phyloP scores from a whole-genome alignment of 2,329 filamentous ascomycete genomes.

The Beauveria sp. region DNA sequence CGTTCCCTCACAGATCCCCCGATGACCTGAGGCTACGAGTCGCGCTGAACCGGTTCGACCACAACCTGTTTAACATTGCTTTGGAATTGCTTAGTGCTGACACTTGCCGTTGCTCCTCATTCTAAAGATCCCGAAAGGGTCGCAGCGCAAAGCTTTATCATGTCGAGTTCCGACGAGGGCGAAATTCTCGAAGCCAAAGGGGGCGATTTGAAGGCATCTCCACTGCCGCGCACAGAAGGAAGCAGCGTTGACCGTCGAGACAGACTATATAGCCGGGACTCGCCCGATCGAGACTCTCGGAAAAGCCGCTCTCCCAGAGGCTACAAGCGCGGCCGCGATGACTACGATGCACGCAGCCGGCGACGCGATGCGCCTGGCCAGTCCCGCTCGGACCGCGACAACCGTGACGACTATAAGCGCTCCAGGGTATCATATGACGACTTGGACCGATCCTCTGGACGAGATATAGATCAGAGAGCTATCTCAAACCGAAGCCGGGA shows the following conservation, averaged over 20 bases:
- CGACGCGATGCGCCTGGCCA: conserved; percentile 45
- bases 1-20: conserved; percentile 9
- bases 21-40: conserved; percentile 28
- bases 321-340: conserved; percentile 59
- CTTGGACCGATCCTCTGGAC: conserved; percentile 41
- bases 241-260: conserved; percentile 85
- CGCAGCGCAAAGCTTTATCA: conserved; percentile 17
- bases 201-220: conserved; percentile 73
- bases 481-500: conserved; percentile 34
- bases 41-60: conserved; percentile 36
- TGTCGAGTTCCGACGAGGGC: conserved; percentile 72
- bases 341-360: conserved; percentile 44
- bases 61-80: conserved; percentile 25
- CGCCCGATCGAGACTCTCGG: conserved; percentile 48
- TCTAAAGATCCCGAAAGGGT: conserved; percentile 18
- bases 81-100: conserved; percentile 28
- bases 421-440: conserved; percentile 48
- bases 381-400: conserved; percentile 57
- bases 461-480: conserved; percentile 34
- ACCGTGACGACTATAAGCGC: conserved; percentile 40
- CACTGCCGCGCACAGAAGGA: conserved; percentile 67
- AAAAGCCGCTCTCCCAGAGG: conserved; percentile 55
- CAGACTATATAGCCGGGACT: conserved; percentile 63
- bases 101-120: conserved; percentile 20
- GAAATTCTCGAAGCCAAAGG: conserved; percentile 72